Evolutionary conservation across 495 filamentous ascomycete genomes (phyloP), one percentile per base, ranked within the genome.

Genomic region (Rusavskia elegans): DNA sequence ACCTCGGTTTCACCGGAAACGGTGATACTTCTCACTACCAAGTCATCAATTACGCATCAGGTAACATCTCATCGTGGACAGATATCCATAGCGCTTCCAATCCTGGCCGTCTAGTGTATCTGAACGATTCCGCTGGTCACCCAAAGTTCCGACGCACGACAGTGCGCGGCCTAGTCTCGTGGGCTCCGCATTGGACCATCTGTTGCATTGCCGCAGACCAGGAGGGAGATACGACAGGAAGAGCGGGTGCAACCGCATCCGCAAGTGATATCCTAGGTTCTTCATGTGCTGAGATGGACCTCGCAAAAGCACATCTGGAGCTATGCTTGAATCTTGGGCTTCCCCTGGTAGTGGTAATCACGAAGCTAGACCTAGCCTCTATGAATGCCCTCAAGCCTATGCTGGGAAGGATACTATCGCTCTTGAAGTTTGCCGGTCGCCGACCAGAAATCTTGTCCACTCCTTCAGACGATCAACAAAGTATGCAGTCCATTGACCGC

Each of bases 111-210:
- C 66, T 98, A 5, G 85, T 89, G 11, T 86, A 95, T 53, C 64
- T 96, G 11, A 83, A 88, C 0, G 92, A 98, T 62, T 89, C 90
- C 35, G 89, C 92, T 2, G 92, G 92, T 2, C 85, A 92, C 51
- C 81, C 87, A 7, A 78, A 86, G 36, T 97, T 88, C 66, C 73
- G 88, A 39, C 80, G 90, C 52, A 96, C 93, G 2, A 89, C 84
- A 5, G 70, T 97, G 30, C 75, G 89, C 49, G 87, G 88, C 0
- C 69, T 97, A n/a, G 71, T 98, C 45, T 89, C 90, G 49, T 98
- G 92, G 89, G 87, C 86, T 20, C 92, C 92, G 20, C 89, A 98
- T 62, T 95, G 89, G 79, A 88, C 87, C 7, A 61, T 93, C 42
- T 76, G 95, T 11, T 93, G 93, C 59, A 81, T 96, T 52, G 80